Base-by-base conservation (phyloP, 768 basidiomycete species). In the Nevesoporus exiguus region DNA sequence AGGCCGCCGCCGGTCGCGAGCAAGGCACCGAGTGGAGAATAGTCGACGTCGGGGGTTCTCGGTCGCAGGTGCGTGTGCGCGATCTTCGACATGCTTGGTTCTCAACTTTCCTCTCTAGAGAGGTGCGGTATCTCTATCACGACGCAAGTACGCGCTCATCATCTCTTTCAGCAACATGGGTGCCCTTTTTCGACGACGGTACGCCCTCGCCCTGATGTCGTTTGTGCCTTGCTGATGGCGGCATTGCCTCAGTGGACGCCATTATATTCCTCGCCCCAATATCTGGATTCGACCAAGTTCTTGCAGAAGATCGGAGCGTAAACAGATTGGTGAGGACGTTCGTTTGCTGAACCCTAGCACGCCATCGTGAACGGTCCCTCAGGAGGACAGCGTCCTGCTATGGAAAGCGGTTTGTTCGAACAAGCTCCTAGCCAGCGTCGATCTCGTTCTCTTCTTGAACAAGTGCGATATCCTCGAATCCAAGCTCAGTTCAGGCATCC, bases 401-500 rank as follows among this genome's bases (percentile, higher is more conserved):
- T 92, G 89, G 89, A 84, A 81, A 50, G 77, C 79, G 15, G 80
- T 92, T 19, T 86, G 85, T 58, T 78, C 80, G 27, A 90, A 90
- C 71, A 81, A 78, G 61, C 79, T 91, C 24, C 76, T 92, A 5
- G 81, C 80, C 41, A 74, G 79, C 42, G 87, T 90, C 29, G 85
- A 88, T 59, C 74, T 90, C 31, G 85, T 91, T 55, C 75, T 91
- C 43, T 92, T 91, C 74, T 74, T 92, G 49, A 92, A 91, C 73
- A 92, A 92, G 66, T 85, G 85, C 55, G 88, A 90, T 62, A 86
- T 90, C 55, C 71, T 91, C 50, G 80, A 80, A 55, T 61, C 75
- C 42, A 90, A 90, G 62, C 79, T 90, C 11, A 70, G 73, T 19
- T 76, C 85, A 1, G 88, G 88, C 29, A 77, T 87, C 52, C 76